phyloP scores from a whole-genome alignment of 1,139 yeast genomes.

The Diutina scorzettiae region DNA sequence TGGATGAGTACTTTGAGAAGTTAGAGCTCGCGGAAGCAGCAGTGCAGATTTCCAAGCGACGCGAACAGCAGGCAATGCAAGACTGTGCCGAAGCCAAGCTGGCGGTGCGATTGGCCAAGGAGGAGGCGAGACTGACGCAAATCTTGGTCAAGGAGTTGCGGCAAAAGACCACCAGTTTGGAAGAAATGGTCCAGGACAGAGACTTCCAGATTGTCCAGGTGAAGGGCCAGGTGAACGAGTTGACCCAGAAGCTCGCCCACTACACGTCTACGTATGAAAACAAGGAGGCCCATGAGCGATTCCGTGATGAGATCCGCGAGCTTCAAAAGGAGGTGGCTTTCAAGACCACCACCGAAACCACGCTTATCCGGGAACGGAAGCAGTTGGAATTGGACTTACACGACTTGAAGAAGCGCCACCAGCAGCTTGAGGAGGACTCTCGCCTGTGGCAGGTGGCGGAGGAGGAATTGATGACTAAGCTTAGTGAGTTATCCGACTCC shows the following conservation, averaged over 20 bases:
- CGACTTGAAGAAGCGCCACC: background rate
- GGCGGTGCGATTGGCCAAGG: constrained; percentile 40
- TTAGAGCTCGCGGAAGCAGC: constrained; percentile 74
- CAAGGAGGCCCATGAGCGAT: constrained; percentile 28
- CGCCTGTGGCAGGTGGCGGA: background rate
- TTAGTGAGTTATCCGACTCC: background rate
- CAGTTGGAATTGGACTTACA: background rate
- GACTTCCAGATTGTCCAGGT: constrained; percentile 10
- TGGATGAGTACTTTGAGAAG: constrained; percentile 65
- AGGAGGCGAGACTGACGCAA: constrained; percentile 51
- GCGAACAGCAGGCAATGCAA: constrained; percentile 42
- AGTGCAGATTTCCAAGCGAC: constrained; percentile 47
- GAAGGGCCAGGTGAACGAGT: constrained; percentile 13
- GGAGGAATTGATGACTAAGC: background rate
- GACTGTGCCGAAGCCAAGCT: constrained; percentile 48
- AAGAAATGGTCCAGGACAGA: constrained; percentile 48
- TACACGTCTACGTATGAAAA: constrained; percentile 38
- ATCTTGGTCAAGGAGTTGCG: constrained; percentile 45
- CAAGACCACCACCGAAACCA: constrained; percentile 51
- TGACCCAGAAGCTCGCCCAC: constrained; percentile 45
- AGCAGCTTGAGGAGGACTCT: background rate
- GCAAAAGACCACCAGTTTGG: constrained; percentile 40
- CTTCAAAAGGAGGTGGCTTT: constrained; percentile 47
- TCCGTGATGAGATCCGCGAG: constrained; percentile 45
- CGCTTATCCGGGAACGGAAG: constrained; percentile 11